Percentiles rank a stretch among this genome's conserved stretches.
Evolutionary conservation across 306 rosid species (phyloP).

Genomic region (Sechiopsis laciniata): DNA sequence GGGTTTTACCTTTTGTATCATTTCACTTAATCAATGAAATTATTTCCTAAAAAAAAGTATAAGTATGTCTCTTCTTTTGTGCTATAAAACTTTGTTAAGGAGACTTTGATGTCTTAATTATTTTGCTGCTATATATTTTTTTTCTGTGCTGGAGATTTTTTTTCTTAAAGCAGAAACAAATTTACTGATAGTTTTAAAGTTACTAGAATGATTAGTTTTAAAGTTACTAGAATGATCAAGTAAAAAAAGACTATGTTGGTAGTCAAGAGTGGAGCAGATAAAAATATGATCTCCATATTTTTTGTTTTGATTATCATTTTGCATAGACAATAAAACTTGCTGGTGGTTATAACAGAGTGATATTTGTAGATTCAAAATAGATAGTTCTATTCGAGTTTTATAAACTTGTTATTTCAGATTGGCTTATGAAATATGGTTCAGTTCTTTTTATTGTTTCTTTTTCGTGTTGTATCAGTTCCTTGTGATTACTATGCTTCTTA

Average conservation of each 20-base stretch:
- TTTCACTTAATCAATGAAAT: too few species aligned
- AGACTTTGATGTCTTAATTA: neutral
- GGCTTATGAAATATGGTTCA: neutral
- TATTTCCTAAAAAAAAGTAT: neutral
- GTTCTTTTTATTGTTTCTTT: neutral
- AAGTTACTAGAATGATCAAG: too few species aligned
- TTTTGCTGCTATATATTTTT: neutral
- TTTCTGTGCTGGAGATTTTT: neutral
- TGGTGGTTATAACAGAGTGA: neutral
- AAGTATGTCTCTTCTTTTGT: neutral
- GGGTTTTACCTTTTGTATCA: neutral
- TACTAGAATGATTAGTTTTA: too few species aligned
- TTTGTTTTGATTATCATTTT: neutral
- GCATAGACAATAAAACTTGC: neutral
- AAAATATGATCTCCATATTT: conserved; percentile 7
- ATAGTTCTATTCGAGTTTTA: neutral
- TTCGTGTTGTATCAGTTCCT: neutral
- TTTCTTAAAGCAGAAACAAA: neutral
- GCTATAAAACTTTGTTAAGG: neutral
- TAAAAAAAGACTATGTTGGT: neutral
- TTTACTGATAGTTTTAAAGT: neutral
- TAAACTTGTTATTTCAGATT: neutral
- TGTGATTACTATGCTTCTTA: neutral
- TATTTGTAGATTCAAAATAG: neutral
- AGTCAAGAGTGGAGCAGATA: neutral